Base-by-base conservation (phyloP, 2,329 filamentous ascomycete species). In the Pyrenophora seminiperda region DNA sequence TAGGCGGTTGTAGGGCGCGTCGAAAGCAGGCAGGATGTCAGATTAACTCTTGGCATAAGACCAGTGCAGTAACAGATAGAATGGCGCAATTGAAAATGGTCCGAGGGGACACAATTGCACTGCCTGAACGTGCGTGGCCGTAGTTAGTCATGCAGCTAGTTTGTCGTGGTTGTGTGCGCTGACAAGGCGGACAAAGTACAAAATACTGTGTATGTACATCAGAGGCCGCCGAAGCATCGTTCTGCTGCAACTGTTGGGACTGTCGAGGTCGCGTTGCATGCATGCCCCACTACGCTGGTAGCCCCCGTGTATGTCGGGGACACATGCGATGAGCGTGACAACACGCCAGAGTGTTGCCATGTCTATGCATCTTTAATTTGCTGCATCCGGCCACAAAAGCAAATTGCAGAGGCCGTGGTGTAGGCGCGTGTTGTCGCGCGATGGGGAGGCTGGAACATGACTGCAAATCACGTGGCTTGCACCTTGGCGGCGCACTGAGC, bases 401-500 rank as follows among this genome's bases (percentile, higher is more conserved):
- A 50, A 50, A 22, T 15, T 9, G 22, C n/a, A 9, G 10, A 20
- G 14, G 30, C 36, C 13, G 17, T 42, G 20, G 14, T 19, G 31
- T 39, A 32, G 31, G 24, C 15, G 14, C 19, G 38, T 37, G 14
- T 30, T 20, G 44, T 13, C 31, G 38, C 27, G 38, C 38, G 13
- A 34, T 29, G 41, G 41, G 38, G 49, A 45, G 53, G 50, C 50
- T 53, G 53, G 52, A 39, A 45, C 33, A 27, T 27, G 18, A 49
- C 33, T 37, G 41, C 41, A 37, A 31, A 43, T 58, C 55, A 55
- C 55, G 55, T 53, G 55, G 39, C 5, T 27, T 22, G 32, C 14
- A 13, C 38, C 55, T 58, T 51, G 54, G 54, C 54, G 43, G 42
- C 39, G 32, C 47, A 46, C 42, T 38, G 48, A 51, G 48, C 48